Conservation (phyloP, 2,329 filamentous ascomycete species). For the Aureobasidium leucospermi region DNA sequence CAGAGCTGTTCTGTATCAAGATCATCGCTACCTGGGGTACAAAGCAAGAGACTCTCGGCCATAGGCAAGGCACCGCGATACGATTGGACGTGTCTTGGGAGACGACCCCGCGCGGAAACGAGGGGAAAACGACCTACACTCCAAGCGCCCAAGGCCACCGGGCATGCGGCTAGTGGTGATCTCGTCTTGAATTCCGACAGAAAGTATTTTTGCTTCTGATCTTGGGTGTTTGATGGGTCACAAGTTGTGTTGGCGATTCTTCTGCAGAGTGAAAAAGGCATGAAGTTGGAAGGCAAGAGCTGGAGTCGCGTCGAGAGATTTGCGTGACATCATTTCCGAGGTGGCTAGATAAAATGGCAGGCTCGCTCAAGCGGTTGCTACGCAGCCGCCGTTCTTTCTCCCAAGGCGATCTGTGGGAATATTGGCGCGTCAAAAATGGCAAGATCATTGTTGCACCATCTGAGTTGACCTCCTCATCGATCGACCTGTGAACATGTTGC, state of each 20-base stretch:
- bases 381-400: too few relatives aligned
- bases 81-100: conserved; percentile 2
- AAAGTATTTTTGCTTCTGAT: background rate
- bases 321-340: background rate
- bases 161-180: background rate
- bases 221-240: background rate
- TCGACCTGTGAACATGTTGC: background rate
- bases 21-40: conserved; percentile 7
- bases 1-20: background rate
- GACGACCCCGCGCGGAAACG: conserved; percentile 6
- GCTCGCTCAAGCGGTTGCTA: too few relatives aligned
- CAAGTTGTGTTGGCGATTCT: background rate
- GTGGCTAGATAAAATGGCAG: background rate
- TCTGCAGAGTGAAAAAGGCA: background rate
- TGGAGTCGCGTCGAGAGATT: background rate
- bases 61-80: conserved; percentile 10
- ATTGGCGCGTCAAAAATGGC: background rate
- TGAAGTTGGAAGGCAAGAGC: background rate
- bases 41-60: conserved; percentile 1
- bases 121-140: background rate
- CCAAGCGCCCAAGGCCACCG: conserved; percentile 1
- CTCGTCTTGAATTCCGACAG: background rate
- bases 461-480: background rate
- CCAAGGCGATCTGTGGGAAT: background rate
- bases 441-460: background rate